A percentile compares a stretch with the other conserved stretches of the same genome.
Evolutionary conservation across 1,139 yeast genomes (phyloP).

Genomic region (Taphrina betulina): DNA sequence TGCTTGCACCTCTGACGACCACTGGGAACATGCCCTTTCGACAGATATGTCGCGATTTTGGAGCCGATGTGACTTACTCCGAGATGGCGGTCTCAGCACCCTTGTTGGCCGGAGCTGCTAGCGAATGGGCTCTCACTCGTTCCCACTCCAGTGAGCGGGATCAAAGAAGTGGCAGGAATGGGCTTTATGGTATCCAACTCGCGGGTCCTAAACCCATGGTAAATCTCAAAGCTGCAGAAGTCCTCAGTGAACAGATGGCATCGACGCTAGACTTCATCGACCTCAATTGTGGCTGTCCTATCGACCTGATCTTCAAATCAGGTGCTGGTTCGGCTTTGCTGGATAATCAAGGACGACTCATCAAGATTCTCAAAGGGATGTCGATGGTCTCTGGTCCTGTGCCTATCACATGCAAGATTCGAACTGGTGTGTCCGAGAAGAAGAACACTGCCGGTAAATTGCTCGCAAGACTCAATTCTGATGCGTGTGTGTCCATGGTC

Average conservation of each 20-base stretch:
- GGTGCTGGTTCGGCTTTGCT: slow-evolving; percentile 95
- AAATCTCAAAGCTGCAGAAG: slow-evolving; percentile 86
- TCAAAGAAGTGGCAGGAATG: slow-evolving; percentile 22
- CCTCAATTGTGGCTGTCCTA: slow-evolving; percentile 95
- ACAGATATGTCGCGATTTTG: slow-evolving; percentile 82
- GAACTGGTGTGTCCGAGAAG: slow-evolving; percentile 85
- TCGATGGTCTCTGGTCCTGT: slow-evolving; percentile 81
- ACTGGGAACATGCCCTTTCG: slow-evolving; percentile 96
- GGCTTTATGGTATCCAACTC: slow-evolving; percentile 82
- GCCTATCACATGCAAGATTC: slow-evolving; percentile 85
- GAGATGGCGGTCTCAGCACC: slow-evolving; percentile 95
- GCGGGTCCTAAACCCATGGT: slow-evolving; percentile 94
- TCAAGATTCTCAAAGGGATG: slow-evolving; percentile 83
- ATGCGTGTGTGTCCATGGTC: slow-evolving; percentile 83
- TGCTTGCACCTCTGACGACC: slow-evolving; percentile 92
- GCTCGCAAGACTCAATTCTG: slow-evolving; percentile 67
- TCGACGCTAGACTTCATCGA: slow-evolving; percentile 62
- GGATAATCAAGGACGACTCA: slow-evolving; percentile 81
- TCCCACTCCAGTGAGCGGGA: slow-evolving; percentile 71
- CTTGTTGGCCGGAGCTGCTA: slow-evolving; percentile 78
- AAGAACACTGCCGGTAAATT: slow-evolving; percentile 81
- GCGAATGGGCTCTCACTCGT: slow-evolving; percentile 97
- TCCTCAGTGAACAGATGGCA: slow-evolving; percentile 50
- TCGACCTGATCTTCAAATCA: slow-evolving; percentile 64
- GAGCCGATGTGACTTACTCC: slow-evolving; percentile 89